Base-by-base conservation (phyloP, 1,284 basidiomycete genomes). In the Microbotryomycetes sp. region DNA sequence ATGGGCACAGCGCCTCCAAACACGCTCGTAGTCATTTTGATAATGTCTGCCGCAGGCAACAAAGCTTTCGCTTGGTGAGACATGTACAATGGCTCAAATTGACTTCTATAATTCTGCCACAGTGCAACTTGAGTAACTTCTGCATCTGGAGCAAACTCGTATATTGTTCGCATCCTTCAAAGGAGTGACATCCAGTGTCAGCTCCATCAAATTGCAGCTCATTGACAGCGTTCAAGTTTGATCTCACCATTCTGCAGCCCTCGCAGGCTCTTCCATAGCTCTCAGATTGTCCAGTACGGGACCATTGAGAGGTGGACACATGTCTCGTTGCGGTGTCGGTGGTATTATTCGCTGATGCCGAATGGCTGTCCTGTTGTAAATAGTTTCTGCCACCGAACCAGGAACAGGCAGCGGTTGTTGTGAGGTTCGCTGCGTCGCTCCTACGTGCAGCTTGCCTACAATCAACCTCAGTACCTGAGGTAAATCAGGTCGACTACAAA, bases 111-210 rank as follows among this genome's bases (percentile, higher is more conserved):
- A 15, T 89, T 79, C 60, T 83, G 88, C 89, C 89, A 93, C 67
- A 93, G 88, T 65, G 89, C 87, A 58, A 92, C 88, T 76, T 93
- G 90, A 0, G 89, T 90, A 51, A 92, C 78, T 71, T 91, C 88
- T 7, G 84, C 83, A 2, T 85, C 82, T 1, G 83, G 74, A 61
- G 84, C 83, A 23, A 83, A 77, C 12, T 85, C 79, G 70, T 90
- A 92, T 80, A 90, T 85, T 12, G 79, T 74, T 70, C 82, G 84
- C 86, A 93, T 90, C 89, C 89, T 92, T 67, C 22, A 25, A 4
- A 15, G 4, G 22, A 14, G 19, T 32, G 7, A 32, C 22, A n/a
- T 50, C 47, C 0, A 64, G 50, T 3, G 26, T 45, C 0, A 64
- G 55, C 19, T 69, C 64, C 0, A 19, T 42, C 19, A 12, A 19